Percentiles rank a stretch among this genome's conserved stretches.
Evolutionary conservation across 306 rosid genomes (phyloP).

Genomic region (Carpinus fangiana): DNA sequence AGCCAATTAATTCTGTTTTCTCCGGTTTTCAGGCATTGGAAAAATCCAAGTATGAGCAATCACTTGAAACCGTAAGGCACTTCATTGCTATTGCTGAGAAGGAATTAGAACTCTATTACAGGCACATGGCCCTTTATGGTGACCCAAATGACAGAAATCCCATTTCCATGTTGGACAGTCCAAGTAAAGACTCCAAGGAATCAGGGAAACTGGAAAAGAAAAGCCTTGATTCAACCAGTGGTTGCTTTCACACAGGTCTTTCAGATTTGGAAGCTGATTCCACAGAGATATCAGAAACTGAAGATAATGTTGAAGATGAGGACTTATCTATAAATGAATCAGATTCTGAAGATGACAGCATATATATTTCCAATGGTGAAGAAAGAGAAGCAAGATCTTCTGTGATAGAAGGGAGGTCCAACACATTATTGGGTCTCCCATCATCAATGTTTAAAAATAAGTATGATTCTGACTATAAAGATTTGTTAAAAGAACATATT

Average conservation of each 20-base stretch:
- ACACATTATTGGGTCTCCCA: constrained; percentile 20
- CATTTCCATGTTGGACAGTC: constrained; percentile 53
- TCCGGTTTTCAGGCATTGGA: constrained; percentile 71
- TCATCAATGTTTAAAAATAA: constrained; percentile 30
- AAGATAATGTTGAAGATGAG: constrained; percentile 41
- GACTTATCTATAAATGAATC: constrained; percentile 37
- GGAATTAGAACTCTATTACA: constrained; percentile 81
- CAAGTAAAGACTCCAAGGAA: constrained; percentile 31
- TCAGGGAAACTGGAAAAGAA: constrained; percentile 29
- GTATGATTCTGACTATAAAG: constrained; percentile 32
- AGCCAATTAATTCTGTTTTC: constrained; percentile 8
- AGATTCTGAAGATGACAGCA: constrained; percentile 49
- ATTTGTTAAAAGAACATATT: constrained; percentile 18
- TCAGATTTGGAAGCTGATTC: constrained; percentile 40
- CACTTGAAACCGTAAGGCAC: constrained; percentile 76
- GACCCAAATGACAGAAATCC: constrained; percentile 69
- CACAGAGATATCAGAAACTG: constrained; percentile 39
- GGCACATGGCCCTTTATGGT: constrained; percentile 83
- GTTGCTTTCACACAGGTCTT: constrained; percentile 33
- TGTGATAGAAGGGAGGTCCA: constrained; percentile 25
- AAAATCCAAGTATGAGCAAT: constrained; percentile 87
- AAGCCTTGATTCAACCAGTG: constrained; percentile 25
- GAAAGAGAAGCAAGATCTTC: constrained; percentile 35
- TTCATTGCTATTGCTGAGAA: constrained; percentile 82
- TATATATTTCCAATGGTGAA: constrained; percentile 32